These are phyloP conservation scores for Colletotrichum sp. DNA, from an alignment of 2,329 filamentous ascomycete species.

Conservation along the genomic window DNA sequence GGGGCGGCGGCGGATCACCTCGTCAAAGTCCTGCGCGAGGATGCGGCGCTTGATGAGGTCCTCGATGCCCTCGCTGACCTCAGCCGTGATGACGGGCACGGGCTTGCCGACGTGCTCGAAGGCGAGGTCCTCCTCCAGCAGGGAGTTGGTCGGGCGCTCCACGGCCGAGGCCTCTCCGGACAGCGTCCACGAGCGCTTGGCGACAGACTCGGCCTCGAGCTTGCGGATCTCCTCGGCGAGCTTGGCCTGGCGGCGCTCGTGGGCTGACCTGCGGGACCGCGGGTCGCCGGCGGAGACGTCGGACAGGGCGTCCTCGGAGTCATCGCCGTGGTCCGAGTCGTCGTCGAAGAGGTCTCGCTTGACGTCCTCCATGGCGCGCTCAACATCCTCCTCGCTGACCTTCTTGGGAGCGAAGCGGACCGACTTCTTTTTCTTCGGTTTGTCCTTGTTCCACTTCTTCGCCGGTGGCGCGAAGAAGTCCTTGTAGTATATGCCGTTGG, in stretches of 20 bases:
- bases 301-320: constrained; percentile 68
- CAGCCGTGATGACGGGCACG: constrained; percentile 89
- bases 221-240: constrained; percentile 89
- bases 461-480: constrained; percentile 93
- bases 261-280: constrained; percentile 77
- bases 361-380: constrained; percentile 85
- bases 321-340: constrained; percentile 62
- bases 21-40: constrained; percentile 88
- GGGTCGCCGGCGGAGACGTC: constrained; percentile 73
- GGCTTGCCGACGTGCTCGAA: constrained; percentile 97
- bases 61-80: constrained; percentile 90
- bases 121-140: constrained; percentile 93
- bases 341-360: constrained; percentile 92
- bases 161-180: constrained; percentile 84
- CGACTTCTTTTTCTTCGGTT: constrained; percentile 43
- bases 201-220: constrained; percentile 86
- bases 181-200: constrained; percentile 89
- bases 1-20: constrained; percentile 82
- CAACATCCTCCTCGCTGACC: constrained; percentile 70
- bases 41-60: constrained; percentile 94
- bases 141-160: constrained; percentile 86
- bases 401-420: constrained; percentile 44
- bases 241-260: constrained; percentile 86
- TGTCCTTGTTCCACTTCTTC: constrained; percentile 65
- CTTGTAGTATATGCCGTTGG: constrained; percentile 87